Base-by-base conservation (phyloP, 2,329 filamentous ascomycete species). In the Bertia moriformis region DNA sequence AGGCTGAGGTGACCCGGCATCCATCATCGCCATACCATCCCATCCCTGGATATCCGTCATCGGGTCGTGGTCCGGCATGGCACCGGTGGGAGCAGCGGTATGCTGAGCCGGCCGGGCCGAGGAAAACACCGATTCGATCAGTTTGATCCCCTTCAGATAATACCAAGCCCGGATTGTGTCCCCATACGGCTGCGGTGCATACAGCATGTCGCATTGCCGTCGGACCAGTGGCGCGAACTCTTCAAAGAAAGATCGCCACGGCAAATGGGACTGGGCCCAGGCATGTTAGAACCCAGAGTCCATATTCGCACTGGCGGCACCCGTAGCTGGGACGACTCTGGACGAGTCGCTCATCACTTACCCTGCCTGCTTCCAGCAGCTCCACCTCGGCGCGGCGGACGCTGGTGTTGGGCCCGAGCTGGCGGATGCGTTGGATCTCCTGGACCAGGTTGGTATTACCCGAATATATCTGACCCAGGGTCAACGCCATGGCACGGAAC, bases 371-470 rank as follows among this genome's bases (percentile, higher is more conserved):
- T 40, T 65, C 58, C 38, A 73, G 57, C 3, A 72, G 47, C 41
- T 71, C 66, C 14, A 74, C 50, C 49, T 74, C 70, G 1, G 70
- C 51, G 36, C 60, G 61, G 13, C 70, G 61, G 14, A 63, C 53
- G 14, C 61, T 66, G 13, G 45, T 49, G 15, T 66, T 53, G 32
- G 48, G 50, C 5, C 59, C 59, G n/a, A 47, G 49, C 19, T 48
- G 49, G 38, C 65, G 50, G 13, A 53, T 56, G 29, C 55, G 51
- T 18, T 53, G 44, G 4, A 71, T 49, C 3, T 48, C 47, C 3
- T 46, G 42, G 4, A 48, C 39, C 18, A 69, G 52, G 2, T 43
- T 46, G 4, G 52, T 47, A 1, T 47, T 50, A 14, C 56, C 46
- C 4, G 46, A 40, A 39, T 62, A 67, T n/a, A 67, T 53, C 22